Base-by-base conservation (phyloP, 108 stramenopile genomes). In the Nitzschia palea region DNA sequence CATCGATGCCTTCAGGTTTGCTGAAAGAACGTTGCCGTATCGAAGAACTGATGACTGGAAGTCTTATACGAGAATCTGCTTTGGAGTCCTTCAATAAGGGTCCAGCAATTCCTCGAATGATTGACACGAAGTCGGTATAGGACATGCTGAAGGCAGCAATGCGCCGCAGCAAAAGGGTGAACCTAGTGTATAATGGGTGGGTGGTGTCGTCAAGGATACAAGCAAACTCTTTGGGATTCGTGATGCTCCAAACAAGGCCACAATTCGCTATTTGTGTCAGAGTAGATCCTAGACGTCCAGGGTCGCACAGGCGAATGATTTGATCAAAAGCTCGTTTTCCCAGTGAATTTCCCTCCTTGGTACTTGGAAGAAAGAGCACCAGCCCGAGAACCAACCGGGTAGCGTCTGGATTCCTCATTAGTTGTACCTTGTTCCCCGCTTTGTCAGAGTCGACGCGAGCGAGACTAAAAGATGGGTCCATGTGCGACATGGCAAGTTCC, bases 101-200 rank as follows among this genome's bases (percentile, higher is more conserved):
- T 20, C 88, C 85, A 33, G 85, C 88, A 50, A 87, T 77, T 29
- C 84, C 86, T 18, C 90, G 69, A 26, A 95, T 48, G 25, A 91
- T 67, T 15, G 86, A 86, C 18, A 90, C 84, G 67, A 95, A 95
- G 68, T 95, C 94, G 29, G 69, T 86, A 73, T 90, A 85, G 1
- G 91, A 84, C 91, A 92, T 93, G 62, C 82, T 80, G 59, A 90
- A 90, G 26, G 90, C 78, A 44, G 93, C 88, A 42, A 94, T 74
- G 17, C 86, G 76, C 45, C 88, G 53, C 26, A 91, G 71, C 18
- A 93, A 63, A 26, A 81, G 54, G 25, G 87, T 82, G 68, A 90
- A 90, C 30, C 82, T 68, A 9, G 91, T 73, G 62, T 92, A 84
- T 17, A 95, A 70, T 17, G 73, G 86, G 66, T 95, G 88, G 0